These are phyloP conservation scores for Kazachstania africana DNA, from an alignment of 805 yeast species.

Conservation along the genomic window DNA sequence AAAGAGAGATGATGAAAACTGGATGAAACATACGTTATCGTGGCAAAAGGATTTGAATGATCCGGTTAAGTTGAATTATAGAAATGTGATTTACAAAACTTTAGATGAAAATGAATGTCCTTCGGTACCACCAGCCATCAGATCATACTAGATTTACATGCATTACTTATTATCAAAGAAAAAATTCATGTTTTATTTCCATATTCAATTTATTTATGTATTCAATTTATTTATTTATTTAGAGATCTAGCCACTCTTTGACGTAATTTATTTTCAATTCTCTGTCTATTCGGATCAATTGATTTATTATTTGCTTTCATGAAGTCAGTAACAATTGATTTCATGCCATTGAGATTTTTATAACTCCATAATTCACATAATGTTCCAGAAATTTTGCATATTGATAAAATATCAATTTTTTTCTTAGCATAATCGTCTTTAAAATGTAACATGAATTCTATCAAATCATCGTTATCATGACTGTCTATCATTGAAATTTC, in stretches of 20 bases:
- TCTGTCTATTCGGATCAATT: constrained; percentile 15
- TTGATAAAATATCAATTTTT: constrained; percentile 11
- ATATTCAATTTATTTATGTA: constrained; percentile 1
- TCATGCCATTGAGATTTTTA: constrained; percentile 13
- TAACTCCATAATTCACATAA: constrained; percentile 18
- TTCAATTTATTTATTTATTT: constrained; percentile 1
- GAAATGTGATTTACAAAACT: constrained; percentile 72
- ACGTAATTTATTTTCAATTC: constrained; percentile 19
- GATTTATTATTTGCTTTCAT: constrained; percentile 4
- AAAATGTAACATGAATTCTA: constrained; percentile 15
- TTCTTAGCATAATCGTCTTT: constrained; percentile 7
- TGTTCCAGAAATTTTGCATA: constrained; percentile 19
- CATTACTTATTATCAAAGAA: not conserved
- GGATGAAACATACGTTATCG: constrained; percentile 96
- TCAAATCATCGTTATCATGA: constrained; percentile 20
- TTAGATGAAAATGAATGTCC: constrained; percentile 88
- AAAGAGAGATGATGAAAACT: constrained; percentile 86
- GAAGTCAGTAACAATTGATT: no score
- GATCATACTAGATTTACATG: constrained; percentile 63
- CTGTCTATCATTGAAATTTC: constrained; percentile 7
- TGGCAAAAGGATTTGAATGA: constrained; percentile 74
- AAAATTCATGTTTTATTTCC: not conserved
- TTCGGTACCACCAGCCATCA: constrained; percentile 92
- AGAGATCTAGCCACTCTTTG: constrained; percentile 14
- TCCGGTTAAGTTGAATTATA: constrained; percentile 64